phyloP scores from a whole-genome alignment of 108 stramenopile genomes.

The Nannochloropsis granulata region DNA sequence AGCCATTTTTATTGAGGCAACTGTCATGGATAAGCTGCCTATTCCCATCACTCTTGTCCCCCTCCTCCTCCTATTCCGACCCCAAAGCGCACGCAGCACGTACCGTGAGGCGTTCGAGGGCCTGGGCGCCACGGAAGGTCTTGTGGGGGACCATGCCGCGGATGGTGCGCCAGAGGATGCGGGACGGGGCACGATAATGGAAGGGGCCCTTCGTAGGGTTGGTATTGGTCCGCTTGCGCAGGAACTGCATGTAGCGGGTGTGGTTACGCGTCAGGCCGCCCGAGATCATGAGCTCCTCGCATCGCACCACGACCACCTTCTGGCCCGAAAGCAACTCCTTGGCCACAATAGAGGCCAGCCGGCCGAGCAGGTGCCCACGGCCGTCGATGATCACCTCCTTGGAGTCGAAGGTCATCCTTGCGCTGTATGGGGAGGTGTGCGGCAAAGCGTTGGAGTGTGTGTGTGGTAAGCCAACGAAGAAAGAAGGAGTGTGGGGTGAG shows the following conservation, averaged over 20 bases:
- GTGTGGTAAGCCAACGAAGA: no score
- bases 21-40: no score
- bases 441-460: no score
- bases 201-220: constrained; percentile 90
- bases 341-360: constrained; percentile 89
- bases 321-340: constrained; percentile 98
- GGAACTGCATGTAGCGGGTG: constrained; percentile 91
- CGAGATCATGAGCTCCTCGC: constrained; percentile 89
- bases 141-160: constrained; percentile 99
- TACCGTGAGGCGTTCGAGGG: constrained; percentile 65
- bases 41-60: no score
- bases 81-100: not conserved
- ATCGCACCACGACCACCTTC: constrained; percentile 87
- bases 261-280: constrained; percentile 86
- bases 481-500: no score
- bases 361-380: constrained; percentile 96
- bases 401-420: not conserved
- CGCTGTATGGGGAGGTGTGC: no score
- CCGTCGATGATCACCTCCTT: constrained; percentile 69
- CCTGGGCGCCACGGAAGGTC: constrained; percentile 82
- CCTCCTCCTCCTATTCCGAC: no score
- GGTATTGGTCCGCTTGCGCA: constrained; percentile 91
- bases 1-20: no score
- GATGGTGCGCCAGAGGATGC: constrained; percentile 94
- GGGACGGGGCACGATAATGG: constrained; percentile 90